Percentiles rank a stretch among this genome's conserved stretches.
phyloP scores from a whole-genome alignment of 192 early-diverging fungal genomes.

The Mycoemilia scoparia region DNA sequence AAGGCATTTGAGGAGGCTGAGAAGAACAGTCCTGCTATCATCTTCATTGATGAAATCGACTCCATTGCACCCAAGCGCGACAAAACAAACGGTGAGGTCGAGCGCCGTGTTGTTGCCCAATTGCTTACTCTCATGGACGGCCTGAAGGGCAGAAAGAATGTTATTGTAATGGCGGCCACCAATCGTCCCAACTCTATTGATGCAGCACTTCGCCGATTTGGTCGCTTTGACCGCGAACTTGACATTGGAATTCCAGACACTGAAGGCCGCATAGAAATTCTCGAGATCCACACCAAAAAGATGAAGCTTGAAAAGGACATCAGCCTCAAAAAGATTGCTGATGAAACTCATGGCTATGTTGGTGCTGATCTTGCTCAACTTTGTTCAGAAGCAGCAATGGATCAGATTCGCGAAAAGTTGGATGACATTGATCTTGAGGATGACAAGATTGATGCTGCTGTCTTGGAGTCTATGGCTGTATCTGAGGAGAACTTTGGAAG shows the following conservation, averaged over 20 bases:
- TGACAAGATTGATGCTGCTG: slow-evolving; percentile 94
- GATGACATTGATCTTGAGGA: slow-evolving; percentile 95
- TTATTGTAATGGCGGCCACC: slow-evolving; percentile 98
- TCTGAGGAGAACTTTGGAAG: slow-evolving; percentile 97
- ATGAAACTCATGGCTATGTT: slow-evolving; percentile 94
- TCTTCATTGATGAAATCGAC: slow-evolving; percentile 99
- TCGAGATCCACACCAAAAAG: slow-evolving; percentile 98
- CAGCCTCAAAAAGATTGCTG: slow-evolving; percentile 89
- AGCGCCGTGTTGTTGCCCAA: slow-evolving; percentile 96
- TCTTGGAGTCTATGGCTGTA: slow-evolving; percentile 85
- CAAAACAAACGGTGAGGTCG: slow-evolving; percentile 97
- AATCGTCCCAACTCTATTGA: slow-evolving; percentile 98
- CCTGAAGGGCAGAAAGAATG: slow-evolving; percentile 87
- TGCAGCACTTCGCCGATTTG: slow-evolving; percentile 93
- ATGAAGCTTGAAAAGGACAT: slow-evolving; percentile 97
- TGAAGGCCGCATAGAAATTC: slow-evolving; percentile 91
- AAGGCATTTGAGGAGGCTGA: slow-evolving; percentile 99
- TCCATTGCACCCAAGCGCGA: slow-evolving; percentile 99
- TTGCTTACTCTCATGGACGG: slow-evolving; percentile 97
- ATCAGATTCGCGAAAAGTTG: slow-evolving; percentile 99
- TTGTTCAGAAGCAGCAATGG: slow-evolving; percentile 98
- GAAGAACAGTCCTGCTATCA: slow-evolving; percentile 91
- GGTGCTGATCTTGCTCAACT: slow-evolving; percentile 93
- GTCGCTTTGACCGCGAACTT: slow-evolving; percentile 96
- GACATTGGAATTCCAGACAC: slow-evolving; percentile 99